Evolutionary conservation across 768 basidiomycete genomes (phyloP).

Genomic region (Termitomyces bulborhizus): DNA sequence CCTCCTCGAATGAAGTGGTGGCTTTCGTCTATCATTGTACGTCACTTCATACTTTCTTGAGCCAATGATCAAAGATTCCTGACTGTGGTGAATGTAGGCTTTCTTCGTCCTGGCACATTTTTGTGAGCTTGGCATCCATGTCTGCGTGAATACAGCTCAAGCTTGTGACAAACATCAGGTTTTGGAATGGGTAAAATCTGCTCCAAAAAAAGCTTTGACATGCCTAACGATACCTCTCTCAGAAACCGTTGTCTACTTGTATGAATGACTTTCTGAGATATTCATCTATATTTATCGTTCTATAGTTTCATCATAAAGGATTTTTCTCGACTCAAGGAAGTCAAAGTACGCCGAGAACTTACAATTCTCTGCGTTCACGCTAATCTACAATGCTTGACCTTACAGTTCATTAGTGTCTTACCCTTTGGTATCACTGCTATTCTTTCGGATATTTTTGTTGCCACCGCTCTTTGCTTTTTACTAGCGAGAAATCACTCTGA

Average conservation of each 20-base stretch:
- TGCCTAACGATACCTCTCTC: background rate
- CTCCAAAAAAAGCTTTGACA: background rate
- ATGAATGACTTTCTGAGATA: constrained; percentile 4
- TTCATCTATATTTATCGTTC: background rate
- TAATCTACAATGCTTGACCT: background rate
- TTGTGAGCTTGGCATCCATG: constrained; percentile 21
- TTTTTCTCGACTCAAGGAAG: constrained; percentile 28
- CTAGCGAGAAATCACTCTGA: constrained; percentile 34
- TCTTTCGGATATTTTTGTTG: constrained; percentile 41
- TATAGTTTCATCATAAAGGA: constrained; percentile 31
- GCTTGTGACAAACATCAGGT: constrained; percentile 15
- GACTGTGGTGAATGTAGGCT: constrained; percentile 10
- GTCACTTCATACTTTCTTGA: background rate
- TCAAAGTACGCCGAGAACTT: constrained; percentile 22
- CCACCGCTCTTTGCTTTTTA: constrained; percentile 33
- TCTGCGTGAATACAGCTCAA: background rate
- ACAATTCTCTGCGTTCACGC: background rate
- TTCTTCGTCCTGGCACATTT: constrained; percentile 34
- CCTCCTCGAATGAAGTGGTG: constrained; percentile 26
- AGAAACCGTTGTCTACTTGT: constrained; percentile 36
- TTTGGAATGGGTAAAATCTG: constrained; percentile 32
- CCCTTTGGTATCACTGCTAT: constrained; percentile 42
- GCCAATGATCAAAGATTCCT: background rate
- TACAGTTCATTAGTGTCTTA: constrained; percentile 28
- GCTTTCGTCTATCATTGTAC: constrained; percentile 29